These are phyloP conservation scores for Pinus tabuliformis DNA, from an alignment of 75 land plant species.

Conservation along the genomic window DNA sequence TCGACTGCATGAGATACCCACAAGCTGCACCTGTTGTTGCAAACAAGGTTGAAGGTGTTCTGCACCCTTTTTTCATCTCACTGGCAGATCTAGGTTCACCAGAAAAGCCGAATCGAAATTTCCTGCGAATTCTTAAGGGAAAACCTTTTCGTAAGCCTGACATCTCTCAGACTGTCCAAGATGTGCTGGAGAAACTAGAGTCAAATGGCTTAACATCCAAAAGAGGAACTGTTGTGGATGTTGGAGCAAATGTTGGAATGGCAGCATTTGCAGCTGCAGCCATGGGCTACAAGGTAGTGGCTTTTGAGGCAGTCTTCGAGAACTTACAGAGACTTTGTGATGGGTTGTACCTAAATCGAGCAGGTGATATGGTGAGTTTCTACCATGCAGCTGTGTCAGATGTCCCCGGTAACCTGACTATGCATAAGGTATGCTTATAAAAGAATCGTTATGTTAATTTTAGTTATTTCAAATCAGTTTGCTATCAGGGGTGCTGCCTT, in stretches of 20 bases:
- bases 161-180: conserved; percentile 75
- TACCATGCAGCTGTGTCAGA: conserved; percentile 80
- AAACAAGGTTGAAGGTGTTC: conserved; percentile 65
- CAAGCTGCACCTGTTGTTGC: conserved; percentile 78
- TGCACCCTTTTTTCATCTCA: conserved; percentile 66
- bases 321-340: conserved; percentile 85
- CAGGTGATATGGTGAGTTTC: conserved; percentile 43
- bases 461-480: neutral
- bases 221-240: conserved; percentile 63
- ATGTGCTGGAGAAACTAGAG: conserved; percentile 30
- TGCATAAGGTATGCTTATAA: conserved; percentile 67
- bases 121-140: conserved; percentile 69
- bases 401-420: conserved; percentile 61
- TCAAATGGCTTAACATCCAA: neutral
- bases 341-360: conserved; percentile 74
- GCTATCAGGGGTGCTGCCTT: no score
- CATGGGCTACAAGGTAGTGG: conserved; percentile 78
- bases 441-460: neutral
- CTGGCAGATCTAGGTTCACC: conserved; percentile 74
- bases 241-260: conserved; percentile 96
- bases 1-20: conserved; percentile 50
- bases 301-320: conserved; percentile 86
- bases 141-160: conserved; percentile 76
- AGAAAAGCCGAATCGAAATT: conserved; percentile 92
- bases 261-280: conserved; percentile 90